Evolutionary conservation across 2,329 filamentous ascomycete species (phyloP).

Genomic region (Penicillium sp.): DNA sequence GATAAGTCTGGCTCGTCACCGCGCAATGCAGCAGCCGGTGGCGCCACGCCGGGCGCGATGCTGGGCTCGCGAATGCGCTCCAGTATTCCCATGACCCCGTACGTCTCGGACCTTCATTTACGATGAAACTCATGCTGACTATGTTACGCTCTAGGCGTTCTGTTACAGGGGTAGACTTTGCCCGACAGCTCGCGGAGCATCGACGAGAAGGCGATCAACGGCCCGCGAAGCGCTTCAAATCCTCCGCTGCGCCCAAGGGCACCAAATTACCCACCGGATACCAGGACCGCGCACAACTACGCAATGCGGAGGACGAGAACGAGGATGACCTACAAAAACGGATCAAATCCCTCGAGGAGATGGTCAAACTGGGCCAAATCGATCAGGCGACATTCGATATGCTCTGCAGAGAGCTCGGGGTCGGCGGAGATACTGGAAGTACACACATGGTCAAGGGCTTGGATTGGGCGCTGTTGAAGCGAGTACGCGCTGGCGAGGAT

Average conservation of each 20-base stretch:
- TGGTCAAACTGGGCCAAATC: slow-evolving; percentile 80
- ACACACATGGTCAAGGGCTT: slow-evolving; percentile 92
- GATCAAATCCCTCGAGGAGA: slow-evolving; percentile 77
- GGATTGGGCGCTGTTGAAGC: slow-evolving; percentile 70
- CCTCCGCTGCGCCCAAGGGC: slow-evolving; percentile 76
- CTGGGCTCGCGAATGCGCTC: slow-evolving; percentile 77
- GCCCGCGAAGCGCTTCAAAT: slow-evolving; percentile 72
- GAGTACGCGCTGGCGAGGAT: slow-evolving; percentile 54
- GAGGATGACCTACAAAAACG: slow-evolving; percentile 61
- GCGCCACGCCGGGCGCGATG: slow-evolving; percentile 53
- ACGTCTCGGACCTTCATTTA: slow-evolving; percentile 38
- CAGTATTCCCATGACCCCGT: slow-evolving; percentile 95
- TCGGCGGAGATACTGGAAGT: slow-evolving; percentile 75
- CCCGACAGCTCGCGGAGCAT: slow-evolving; percentile 78
- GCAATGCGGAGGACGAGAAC: slow-evolving; percentile 55
- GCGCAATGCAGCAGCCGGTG: slow-evolving; percentile 36
- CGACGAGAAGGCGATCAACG: slow-evolving; percentile 57
- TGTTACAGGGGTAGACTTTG: slow-evolving; percentile 70
- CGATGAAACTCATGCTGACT: slow-evolving; percentile 8
- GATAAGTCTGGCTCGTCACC: slow-evolving; percentile 13
- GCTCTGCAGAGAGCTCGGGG: slow-evolving; percentile 69
- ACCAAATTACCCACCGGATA: slow-evolving; percentile 79
- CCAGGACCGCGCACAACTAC: slow-evolving; percentile 72
- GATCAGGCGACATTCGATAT: slow-evolving; percentile 76
- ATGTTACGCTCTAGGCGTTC: slow-evolving; percentile 58